Base-by-base conservation (phyloP, 2,329 filamentous ascomycete species). In the Phialocephala subalpina region DNA sequence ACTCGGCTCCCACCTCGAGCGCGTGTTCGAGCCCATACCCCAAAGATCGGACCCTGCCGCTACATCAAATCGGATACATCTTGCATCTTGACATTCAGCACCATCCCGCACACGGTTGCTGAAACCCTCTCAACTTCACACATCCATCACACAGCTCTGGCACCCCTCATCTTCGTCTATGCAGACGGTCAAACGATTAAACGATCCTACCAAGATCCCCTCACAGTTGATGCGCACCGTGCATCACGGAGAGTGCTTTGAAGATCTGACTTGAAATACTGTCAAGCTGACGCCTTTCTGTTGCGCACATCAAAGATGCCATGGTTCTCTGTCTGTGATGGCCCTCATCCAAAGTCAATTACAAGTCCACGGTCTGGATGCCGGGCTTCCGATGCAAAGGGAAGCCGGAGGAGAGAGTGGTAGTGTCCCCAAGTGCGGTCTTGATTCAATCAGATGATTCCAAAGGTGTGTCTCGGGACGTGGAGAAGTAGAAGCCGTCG, bases 101-200 rank as follows among this genome's bases (percentile, higher is more conserved):
- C 7, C 45, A 22, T 63, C 18, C 60, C 20, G n/a, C 25, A 53
- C 35, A 55, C 47, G 57, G 29, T 38, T 55, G 38, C 64, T 62
- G 64, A 66, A 66, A 66, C 64, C 55, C 60, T 65, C 63, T 45
- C 52, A 38, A 52, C 64, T 55, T 53, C 63, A 61, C 58, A 60
- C 64, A 49, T 47, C 18, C 64, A 49, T 47, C 18, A 42, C 42
- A 45, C 45, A 36, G 49, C 20, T 8, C 14, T 60, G 29, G 29
- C 55, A 57, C 55, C 29, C 55, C n/a, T 57, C 52, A 56, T 56
- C 35, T 25, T 64, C 62, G 40, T 64, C 62, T 29, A 62, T 58
- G 64, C 59, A 62, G 58, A 66, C 33, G 42, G 38, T 57, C 55
- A 36, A 57, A 57, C 52, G 52, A 56, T 33, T 25, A 35, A 52